Percentiles rank a stretch among this genome's conserved stretches.
phyloP scores from a whole-genome alignment of 2,329 filamentous ascomycete species.

The Penicillium hordei region DNA sequence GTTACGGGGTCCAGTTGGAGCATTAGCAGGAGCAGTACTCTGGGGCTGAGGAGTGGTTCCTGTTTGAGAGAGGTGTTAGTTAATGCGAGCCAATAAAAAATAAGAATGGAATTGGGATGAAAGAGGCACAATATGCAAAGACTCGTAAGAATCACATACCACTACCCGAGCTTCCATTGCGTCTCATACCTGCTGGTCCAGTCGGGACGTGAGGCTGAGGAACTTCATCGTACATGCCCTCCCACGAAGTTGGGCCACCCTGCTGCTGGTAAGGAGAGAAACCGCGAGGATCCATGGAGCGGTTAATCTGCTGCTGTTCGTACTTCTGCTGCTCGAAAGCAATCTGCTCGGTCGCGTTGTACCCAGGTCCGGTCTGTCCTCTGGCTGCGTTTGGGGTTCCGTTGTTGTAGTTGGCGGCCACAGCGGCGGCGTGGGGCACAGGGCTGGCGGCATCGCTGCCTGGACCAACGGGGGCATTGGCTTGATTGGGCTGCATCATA shows the following conservation, averaged over 20 bases:
- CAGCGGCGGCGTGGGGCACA: slow-evolving; percentile 51
- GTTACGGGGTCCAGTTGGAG: slow-evolving; percentile 94
- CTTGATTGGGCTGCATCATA: slow-evolving; percentile 60
- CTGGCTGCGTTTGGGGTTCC: slow-evolving; percentile 21
- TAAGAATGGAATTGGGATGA: neutral
- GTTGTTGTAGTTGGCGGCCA: slow-evolving; percentile 44
- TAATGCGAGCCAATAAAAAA: neutral
- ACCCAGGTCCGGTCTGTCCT: slow-evolving; percentile 51
- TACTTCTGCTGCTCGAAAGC: slow-evolving; percentile 78
- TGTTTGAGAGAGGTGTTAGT: slow-evolving; percentile 10
- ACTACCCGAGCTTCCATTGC: slow-evolving; percentile 43
- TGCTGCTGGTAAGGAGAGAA: slow-evolving; percentile 50
- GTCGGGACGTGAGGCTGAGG: slow-evolving; percentile 71
- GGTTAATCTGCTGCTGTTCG: slow-evolving; percentile 65
- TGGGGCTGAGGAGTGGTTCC: slow-evolving; percentile 47
- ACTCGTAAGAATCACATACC: slow-evolving; percentile 39
- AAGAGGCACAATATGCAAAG: slow-evolving; percentile 1
- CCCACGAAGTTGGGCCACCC: slow-evolving; percentile 81
- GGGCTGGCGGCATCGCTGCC: slow-evolving; percentile 41
- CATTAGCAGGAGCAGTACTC: slow-evolving; percentile 68
- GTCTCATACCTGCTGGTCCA: slow-evolving; percentile 51
- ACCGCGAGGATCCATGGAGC: slow-evolving; percentile 46
- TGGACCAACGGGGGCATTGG: slow-evolving; percentile 21
- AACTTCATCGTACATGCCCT: slow-evolving; percentile 97
- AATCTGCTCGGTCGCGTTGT: slow-evolving; percentile 70